A percentile compares a stretch with the other conserved stretches of the same genome.
Evolutionary conservation across 2,329 filamentous ascomycete genomes (phyloP).

Genomic region (Alternaria consortialis): DNA sequence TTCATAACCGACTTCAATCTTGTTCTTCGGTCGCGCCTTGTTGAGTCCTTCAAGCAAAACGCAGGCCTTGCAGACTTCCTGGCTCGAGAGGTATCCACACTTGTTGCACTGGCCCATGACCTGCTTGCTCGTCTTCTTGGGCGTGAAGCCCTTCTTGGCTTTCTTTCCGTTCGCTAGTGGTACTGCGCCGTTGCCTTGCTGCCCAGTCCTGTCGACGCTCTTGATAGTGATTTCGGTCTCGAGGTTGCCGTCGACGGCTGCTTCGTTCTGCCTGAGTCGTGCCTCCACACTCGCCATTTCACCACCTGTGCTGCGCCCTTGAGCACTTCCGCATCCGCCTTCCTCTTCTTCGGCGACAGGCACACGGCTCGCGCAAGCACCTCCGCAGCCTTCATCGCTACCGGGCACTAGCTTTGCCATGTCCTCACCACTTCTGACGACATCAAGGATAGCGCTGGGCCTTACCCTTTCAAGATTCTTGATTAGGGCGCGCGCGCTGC

Average conservation of each 20-base stretch:
- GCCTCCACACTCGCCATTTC: constrained; percentile 87
- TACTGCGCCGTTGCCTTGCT: constrained; percentile 26
- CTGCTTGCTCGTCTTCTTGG: constrained; percentile 62
- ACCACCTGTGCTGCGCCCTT: constrained; percentile 71
- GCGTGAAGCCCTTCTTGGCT: constrained; percentile 29
- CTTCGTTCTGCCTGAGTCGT: constrained; percentile 71
- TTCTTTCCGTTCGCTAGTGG: constrained; percentile 30
- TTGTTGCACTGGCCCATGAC: constrained; percentile 82
- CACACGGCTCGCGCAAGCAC: constrained; percentile 40
- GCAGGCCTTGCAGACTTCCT: constrained; percentile 93
- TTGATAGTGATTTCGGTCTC: constrained; percentile 71
- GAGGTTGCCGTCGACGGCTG: constrained; percentile 62
- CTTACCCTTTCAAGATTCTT: constrained; percentile 94
- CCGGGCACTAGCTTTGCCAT: constrained; percentile 87
- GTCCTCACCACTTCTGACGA: constrained; percentile 93
- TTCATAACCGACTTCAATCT: constrained; percentile 43
- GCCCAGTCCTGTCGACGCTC: constrained; percentile 44
- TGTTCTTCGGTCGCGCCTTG: constrained; percentile 66
- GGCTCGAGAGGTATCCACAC: constrained; percentile 96
- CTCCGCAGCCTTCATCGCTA: constrained; percentile 49
- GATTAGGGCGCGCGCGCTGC: constrained; percentile 88
- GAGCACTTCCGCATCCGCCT: constrained; percentile 78
- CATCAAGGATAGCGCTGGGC: constrained; percentile 92
- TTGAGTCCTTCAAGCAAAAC: constrained; percentile 89
- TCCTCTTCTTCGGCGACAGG: constrained; percentile 64